Evolutionary conservation across 1,139 yeast genomes (phyloP), one percentile per base, ranked within the genome.

Genomic region (Pichia sp.): DNA sequence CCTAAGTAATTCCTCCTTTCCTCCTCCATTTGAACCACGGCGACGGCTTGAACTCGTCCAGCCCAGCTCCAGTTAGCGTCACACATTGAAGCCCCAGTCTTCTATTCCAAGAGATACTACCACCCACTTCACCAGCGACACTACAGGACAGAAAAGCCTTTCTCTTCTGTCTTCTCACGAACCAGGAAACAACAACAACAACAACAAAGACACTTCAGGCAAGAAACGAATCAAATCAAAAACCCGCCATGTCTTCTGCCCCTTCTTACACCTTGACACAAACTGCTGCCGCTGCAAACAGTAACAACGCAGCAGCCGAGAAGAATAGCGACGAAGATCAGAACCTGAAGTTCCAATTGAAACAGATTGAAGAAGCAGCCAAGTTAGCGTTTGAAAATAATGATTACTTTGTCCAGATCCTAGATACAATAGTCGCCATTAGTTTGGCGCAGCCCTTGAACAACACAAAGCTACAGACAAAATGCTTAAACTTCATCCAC

Each of bases 361-460:
- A 62, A 46, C 67, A 64, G 50, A 55, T 65, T 16, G 54, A 57
- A 5, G 66, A 64, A 45, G 69, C 68, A 10, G 67, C 64, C 23
- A 59, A 60, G 30, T 51, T 66, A 44, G 68, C 66, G 1, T 62
- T 64, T 40, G 62, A 63, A 23, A 60, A 65, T 45, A 61, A 56
- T 42, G 58, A 61, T n/a, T 65, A 61, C 50, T 63, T 64, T 41
- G 61, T 54, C 32, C 66, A 64, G 48, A 58, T 66, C n/a, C 51
- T 65, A 30, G 67, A 64, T 44, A 63, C 65, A n/a, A 64, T 66
- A 11, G 60, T 64, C 30, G 56, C 67, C 8, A 64, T 66, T 15
- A 58, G 63, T 45, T 29, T 60, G 15, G 57, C 64, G 1, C 62
- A 64, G 23, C 65, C 67, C 2, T 40, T 56, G 34, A 52, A 50